Evolutionary conservation across 2,329 filamentous ascomycete genomes (phyloP).

Genomic region (Aspergillus ustus): DNA sequence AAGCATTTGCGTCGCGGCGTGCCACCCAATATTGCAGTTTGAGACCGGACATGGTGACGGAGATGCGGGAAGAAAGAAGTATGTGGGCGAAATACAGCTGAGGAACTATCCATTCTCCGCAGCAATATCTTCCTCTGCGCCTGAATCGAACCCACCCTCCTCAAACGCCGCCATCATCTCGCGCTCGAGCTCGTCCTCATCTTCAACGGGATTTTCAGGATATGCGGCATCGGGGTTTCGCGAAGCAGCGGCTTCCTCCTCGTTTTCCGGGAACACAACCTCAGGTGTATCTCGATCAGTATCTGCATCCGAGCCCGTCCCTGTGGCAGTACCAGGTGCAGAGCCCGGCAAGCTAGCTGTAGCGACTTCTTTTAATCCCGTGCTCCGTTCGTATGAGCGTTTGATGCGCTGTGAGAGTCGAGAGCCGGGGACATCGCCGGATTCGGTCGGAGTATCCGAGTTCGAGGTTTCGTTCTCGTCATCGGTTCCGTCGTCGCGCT

Average conservation of each 20-base stretch:
- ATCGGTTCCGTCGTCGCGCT: constrained; percentile 36
- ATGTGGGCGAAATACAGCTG: no score
- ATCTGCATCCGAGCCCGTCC: neutral
- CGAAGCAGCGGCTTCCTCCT: constrained; percentile 31
- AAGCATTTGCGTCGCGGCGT: neutral
- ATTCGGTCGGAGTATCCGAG: constrained; percentile 34
- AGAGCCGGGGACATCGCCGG: constrained; percentile 44
- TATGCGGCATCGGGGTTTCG: constrained; percentile 34
- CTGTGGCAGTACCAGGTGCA: neutral
- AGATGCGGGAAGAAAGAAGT: neutral
- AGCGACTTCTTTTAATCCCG: constrained; percentile 43
- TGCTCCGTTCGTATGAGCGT: constrained; percentile 47
- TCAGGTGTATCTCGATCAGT: neutral
- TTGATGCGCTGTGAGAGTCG: constrained; percentile 47
- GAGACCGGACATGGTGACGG: neutral
- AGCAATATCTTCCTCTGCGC: constrained; percentile 40
- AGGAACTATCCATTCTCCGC: constrained; percentile 37
- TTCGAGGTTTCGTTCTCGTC: constrained; percentile 39
- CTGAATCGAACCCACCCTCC: constrained; percentile 40
- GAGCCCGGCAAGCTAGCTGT: constrained; percentile 22
- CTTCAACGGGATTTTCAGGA: constrained; percentile 41
- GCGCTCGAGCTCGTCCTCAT: constrained; percentile 53
- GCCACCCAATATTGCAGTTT: neutral
- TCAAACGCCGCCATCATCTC: constrained; percentile 67
- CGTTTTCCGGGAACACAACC: constrained; percentile 2